Base-by-base conservation (phyloP, 2,329 filamentous ascomycete species). In the Epichloe aotearoae region DNA sequence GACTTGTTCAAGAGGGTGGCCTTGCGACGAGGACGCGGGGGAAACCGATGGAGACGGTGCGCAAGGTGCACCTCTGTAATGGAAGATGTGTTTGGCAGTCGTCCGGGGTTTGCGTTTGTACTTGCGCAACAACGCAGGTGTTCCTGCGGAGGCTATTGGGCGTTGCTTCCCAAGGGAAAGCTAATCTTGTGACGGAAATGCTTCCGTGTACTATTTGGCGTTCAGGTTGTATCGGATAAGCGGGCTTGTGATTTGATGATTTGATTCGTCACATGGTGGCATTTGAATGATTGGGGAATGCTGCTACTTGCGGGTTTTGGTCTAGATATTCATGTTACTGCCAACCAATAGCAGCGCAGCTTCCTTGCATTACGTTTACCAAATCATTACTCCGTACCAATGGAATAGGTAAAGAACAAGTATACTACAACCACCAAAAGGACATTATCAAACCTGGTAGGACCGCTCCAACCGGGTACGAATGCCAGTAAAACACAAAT, bases 61-160 rank as follows among this genome's bases (percentile, higher is more conserved):
- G 76, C 77, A 19, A 70, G 83, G 39, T 86, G 83, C 62, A 73
- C 78, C 43, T 72, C 77, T 46, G 72, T 84, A n/a, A 84, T 84
- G 71, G 81, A 83, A 58, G 80, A 85, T 54, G 66, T 76, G 0
- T 64, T 62, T 30, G 69, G 64, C 14, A 65, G 65, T 23, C 68
- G 70, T 53, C 71, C 76, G 0, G 77, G 76, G 1, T 71, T 75
- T 51, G 70, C 67, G 3, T 79, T 79, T 61, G 68, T 81, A 37
- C 59, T 80, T 43, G 66, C 67, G 12, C 76, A 80, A 60, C 75
- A 79, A 62, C 67, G 74, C 23, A 72, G 70, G 58, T 82, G 78
- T 53, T 69, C 70, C 5, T 82, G 78, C 54, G 73, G 73, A 7
- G 78, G 76, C 2, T 67, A 69, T 48, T 77, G 77, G 73, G 73